Evolutionary conservation across 2,329 filamentous ascomycete species (phyloP).

Genomic region (Beauveria scarabaeidicola): DNA sequence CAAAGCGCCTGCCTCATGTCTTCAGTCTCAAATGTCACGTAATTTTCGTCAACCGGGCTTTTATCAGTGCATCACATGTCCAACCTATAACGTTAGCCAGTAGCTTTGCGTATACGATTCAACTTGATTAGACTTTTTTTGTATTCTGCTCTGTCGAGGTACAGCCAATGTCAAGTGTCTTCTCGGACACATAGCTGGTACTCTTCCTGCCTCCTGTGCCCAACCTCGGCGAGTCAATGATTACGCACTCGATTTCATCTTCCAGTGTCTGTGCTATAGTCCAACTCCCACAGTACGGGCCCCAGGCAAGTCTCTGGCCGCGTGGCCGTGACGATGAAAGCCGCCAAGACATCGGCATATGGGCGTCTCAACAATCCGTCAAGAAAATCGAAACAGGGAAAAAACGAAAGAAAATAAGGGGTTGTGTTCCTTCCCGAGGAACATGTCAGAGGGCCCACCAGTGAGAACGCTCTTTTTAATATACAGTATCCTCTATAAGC

Average conservation of each 20-base stretch:
- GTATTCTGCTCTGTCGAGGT: not conserved
- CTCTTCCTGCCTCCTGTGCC: not conserved
- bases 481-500: conserved; percentile 9
- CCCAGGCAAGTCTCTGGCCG: not conserved
- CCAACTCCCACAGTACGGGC: not conserved
- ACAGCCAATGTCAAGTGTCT: not conserved
- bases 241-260: not conserved
- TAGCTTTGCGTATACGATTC: not conserved
- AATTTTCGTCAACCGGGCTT: not conserved
- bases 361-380: not conserved
- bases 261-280: not conserved
- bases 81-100: too few species aligned
- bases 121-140: not conserved
- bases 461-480: conserved; percentile 4
- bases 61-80: not conserved
- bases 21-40: too few species aligned
- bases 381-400: not conserved
- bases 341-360: not conserved
- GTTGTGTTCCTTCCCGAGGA: conserved; percentile 5
- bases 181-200: not conserved
- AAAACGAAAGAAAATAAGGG: not conserved
- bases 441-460: conserved; percentile 3
- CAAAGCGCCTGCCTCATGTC: not conserved
- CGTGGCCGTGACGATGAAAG: not conserved
- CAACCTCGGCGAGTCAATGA: not conserved